phyloP scores from a whole-genome alignment of 345 rosid species.

The Eucalyptus marginata region DNA sequence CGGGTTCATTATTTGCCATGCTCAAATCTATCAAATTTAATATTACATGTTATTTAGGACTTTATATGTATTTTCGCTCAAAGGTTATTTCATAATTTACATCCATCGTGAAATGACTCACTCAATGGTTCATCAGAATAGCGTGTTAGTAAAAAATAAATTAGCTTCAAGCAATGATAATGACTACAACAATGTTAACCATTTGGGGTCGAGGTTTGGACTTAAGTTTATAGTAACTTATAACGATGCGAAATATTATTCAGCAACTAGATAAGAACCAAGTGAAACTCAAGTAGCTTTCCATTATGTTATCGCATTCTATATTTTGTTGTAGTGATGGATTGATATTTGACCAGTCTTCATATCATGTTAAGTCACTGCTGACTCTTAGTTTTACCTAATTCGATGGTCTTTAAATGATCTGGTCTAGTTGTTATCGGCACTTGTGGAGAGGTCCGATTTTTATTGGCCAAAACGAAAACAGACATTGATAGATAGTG shows the following conservation, averaged over 20 bases:
- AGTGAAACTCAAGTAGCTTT: background rate
- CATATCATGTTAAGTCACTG: background rate
- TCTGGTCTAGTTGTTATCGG: background rate
- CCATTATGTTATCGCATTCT: background rate
- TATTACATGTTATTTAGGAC: background rate
- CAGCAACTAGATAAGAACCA: background rate
- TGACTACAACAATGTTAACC: background rate
- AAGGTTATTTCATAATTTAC: background rate
- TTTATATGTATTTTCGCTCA: background rate
- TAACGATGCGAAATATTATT: background rate
- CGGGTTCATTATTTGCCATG: background rate
- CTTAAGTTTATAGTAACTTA: background rate
- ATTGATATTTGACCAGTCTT: background rate
- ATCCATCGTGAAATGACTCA: background rate
- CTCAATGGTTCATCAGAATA: background rate
- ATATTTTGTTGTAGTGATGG: background rate
- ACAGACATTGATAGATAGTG: background rate
- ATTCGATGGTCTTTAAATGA: background rate
- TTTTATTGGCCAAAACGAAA: background rate
- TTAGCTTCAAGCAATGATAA: background rate
- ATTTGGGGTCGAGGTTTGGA: background rate
- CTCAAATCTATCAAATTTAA: background rate
- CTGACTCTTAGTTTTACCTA: background rate
- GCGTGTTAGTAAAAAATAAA: background rate
- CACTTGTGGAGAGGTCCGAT: background rate